phyloP scores from a whole-genome alignment of 345 rosid species.

The Eutrema yunnanense region DNA sequence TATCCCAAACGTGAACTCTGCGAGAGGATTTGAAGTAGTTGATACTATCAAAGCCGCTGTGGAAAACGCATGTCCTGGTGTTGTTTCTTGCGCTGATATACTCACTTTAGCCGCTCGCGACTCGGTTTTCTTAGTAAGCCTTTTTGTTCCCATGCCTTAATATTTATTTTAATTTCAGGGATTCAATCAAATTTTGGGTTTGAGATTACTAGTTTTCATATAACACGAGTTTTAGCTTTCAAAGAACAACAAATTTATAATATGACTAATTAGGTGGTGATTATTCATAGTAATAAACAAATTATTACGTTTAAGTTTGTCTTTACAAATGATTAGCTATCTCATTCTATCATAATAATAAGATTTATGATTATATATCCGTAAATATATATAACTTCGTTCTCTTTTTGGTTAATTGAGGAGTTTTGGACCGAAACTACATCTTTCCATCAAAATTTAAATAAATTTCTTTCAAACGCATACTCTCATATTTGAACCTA shows the following conservation, averaged over 20 bases:
- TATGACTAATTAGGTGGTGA: background rate
- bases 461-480: background rate
- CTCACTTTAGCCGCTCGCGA: slow-evolving; percentile 69
- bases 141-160: background rate
- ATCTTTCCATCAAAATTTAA: too few species aligned
- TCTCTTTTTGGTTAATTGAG: too few species aligned
- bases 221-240: background rate
- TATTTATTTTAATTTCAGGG: background rate
- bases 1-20: slow-evolving; percentile 43
- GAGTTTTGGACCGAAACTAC: too few species aligned
- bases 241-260: background rate
- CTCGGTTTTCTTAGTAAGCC: slow-evolving; percentile 55
- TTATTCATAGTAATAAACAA: background rate
- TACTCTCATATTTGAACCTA: background rate
- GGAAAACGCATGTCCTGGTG: slow-evolving; percentile 60
- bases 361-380: background rate
- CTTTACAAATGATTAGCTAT: background rate
- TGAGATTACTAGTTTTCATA: background rate
- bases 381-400: too few species aligned
- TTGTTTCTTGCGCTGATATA: slow-evolving; percentile 74
- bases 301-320: background rate
- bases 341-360: background rate
- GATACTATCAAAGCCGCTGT: slow-evolving; percentile 56
- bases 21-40: slow-evolving; percentile 53
- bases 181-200: background rate